Conservation (phyloP, 2,329 filamentous ascomycete species). For the Neopestalotiopsis clavispora region DNA sequence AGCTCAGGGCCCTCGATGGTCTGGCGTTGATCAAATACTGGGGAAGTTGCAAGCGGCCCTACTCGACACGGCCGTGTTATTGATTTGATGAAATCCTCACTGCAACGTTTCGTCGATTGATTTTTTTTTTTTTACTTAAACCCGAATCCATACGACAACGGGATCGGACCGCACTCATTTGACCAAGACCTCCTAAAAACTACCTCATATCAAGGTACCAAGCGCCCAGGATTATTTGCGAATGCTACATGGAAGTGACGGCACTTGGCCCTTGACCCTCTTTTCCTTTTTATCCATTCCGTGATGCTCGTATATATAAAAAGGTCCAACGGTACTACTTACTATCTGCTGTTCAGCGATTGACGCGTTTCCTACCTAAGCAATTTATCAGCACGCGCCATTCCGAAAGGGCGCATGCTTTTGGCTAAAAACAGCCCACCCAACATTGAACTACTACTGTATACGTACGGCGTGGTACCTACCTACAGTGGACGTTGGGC, state of each 20-base stretch:
- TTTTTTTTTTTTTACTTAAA: not conserved
- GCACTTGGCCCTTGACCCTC: not conserved
- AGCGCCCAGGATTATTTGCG: not conserved
- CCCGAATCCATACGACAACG: not conserved
- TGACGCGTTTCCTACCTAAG: not conserved
- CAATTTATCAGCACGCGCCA: too few relatives aligned
- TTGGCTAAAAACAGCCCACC: too few relatives aligned
- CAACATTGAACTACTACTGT: too few relatives aligned
- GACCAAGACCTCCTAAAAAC: not conserved
- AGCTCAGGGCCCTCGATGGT: not conserved
- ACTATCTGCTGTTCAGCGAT: not conserved
- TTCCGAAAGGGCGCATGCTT: too few relatives aligned
- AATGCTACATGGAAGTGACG: not conserved
- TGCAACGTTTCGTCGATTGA: not conserved
- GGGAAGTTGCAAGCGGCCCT: not conserved
- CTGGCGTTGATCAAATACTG: not conserved
- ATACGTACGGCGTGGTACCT: too few relatives aligned
- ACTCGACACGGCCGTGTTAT: not conserved
- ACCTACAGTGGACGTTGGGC: too few relatives aligned
- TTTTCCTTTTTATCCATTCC: not conserved
- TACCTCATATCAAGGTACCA: not conserved
- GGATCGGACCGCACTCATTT: too few relatives aligned
- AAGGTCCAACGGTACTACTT: not conserved
- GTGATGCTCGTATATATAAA: not conserved
- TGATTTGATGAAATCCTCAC: not conserved